Evolutionary conservation across 768 basidiomycete genomes (phyloP).

Genomic region (Suillus subaureus): DNA sequence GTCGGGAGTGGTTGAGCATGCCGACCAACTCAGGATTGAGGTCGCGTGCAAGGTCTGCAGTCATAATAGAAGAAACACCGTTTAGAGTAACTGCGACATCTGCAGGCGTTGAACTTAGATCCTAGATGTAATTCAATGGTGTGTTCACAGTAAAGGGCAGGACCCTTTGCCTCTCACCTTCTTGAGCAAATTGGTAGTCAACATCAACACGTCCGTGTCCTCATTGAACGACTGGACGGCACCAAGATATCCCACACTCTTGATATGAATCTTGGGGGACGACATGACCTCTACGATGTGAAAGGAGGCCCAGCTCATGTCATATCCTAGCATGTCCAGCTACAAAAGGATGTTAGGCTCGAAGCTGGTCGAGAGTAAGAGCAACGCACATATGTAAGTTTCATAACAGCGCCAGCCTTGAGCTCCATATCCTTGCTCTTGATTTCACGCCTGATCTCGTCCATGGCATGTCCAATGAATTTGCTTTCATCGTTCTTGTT

Average conservation of each 20-base stretch:
- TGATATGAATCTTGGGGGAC: constrained; percentile 86
- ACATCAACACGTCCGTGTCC: constrained; percentile 96
- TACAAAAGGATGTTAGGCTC: constrained; percentile 35
- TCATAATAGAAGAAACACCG: constrained; percentile 83
- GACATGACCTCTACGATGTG: constrained; percentile 99
- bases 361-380: constrained; percentile 2
- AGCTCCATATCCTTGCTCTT: constrained; percentile 95
- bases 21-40: constrained; percentile 81
- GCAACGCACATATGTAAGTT: constrained; percentile 87
- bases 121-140: constrained; percentile 47
- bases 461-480: constrained; percentile 91
- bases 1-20: constrained; percentile 87
- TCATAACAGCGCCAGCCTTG: constrained; percentile 93
- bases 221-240: constrained; percentile 89
- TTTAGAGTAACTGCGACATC: constrained; percentile 79
- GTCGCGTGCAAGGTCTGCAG: constrained; percentile 89
- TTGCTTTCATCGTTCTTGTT: constrained; percentile 93
- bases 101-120: constrained; percentile 73
- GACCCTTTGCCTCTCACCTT: constrained; percentile 57
- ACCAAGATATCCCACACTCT: constrained; percentile 94
- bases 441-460: constrained; percentile 91
- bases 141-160: not conserved
- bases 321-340: constrained; percentile 97
- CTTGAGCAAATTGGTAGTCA: constrained; percentile 94
- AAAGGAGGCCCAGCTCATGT: constrained; percentile 95